Percentiles rank a stretch among this genome's conserved stretches.
phyloP scores from a whole-genome alignment of 73 alveolate genomes.

The Blepharisma stoltei region DNA sequence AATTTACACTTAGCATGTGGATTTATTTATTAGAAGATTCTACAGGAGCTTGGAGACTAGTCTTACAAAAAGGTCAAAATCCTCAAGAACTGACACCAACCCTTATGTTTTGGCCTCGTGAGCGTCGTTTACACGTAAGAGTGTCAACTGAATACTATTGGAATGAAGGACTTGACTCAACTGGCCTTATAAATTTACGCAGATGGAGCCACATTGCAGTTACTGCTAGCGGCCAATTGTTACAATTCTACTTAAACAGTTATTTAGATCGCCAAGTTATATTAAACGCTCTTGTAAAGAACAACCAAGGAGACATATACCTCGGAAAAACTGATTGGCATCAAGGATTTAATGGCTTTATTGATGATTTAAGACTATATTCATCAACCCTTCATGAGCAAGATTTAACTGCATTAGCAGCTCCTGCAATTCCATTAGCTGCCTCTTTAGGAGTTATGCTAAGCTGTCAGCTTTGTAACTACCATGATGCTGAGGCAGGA shows the following conservation, averaged over 20 bases:
- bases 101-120: background rate
- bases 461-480: conserved; percentile 9
- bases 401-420: background rate
- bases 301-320: conserved; percentile 7
- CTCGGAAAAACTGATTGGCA: conserved; percentile 7
- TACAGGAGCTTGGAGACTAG: conserved; percentile 13
- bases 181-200: background rate
- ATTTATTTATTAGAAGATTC: conserved; percentile 10
- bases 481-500: background rate
- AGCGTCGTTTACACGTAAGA: conserved; percentile 2
- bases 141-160: conserved; percentile 1
- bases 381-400: conserved; percentile 9
- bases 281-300: background rate
- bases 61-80: conserved; percentile 11
- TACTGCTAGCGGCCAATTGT: background rate
- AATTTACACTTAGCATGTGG: background rate
- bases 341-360: conserved; percentile 13
- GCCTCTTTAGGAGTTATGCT: conserved; percentile 17
- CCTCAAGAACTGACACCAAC: conserved; percentile 25
- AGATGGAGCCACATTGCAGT: conserved; percentile 3
- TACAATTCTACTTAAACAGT: background rate
- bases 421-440: background rate
- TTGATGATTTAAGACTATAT: conserved; percentile 16
- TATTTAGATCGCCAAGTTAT: conserved; percentile 15
- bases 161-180: conserved; percentile 27